Evolutionary conservation across 495 filamentous ascomycete species (phyloP), one percentile per base, ranked within the genome.

Genomic region (Talaromyces proteolyticus): DNA sequence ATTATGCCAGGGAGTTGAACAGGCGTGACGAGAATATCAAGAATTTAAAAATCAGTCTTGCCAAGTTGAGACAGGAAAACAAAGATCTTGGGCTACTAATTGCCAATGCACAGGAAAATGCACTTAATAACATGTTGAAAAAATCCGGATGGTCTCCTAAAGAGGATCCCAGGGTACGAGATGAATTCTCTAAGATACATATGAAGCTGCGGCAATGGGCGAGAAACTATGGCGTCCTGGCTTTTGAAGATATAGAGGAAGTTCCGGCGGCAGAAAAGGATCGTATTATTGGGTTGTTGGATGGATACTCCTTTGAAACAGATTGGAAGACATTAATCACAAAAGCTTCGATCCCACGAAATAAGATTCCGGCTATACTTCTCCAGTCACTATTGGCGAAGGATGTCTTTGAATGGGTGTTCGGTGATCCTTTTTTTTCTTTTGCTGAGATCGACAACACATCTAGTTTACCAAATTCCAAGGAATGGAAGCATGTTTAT

Each of bases 351-450:
- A n/a, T 43, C 10, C n/a, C 20, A 6, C 41, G 20, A 43, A 43
- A 43, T 6, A 6, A 19, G 20, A 2, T 43, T n/a, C 41, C 41
- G 20, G 20, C 12, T n/a, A 23, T 43, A 7, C 41, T 43, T 43
- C n/a, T 43, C 20, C 41, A 43, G 20, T n/a, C 41, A 22, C n/a
- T 43, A 14, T 19, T 43, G 41, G 41, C 41, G 20, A 43, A 43
- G 41, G 41, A 43, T 43, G 24, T 43, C 24, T 43, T 43, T 19
- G 41, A 43, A 2, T n/a, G 20, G 18, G n/a, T 43, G 12, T 43
- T 43, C 20, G 41, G n/a, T 4, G 20, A 43, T 21, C 41, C 41
- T 4, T 43, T 43, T 23, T 43, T 43, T 19, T 20, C 10, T 23
- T 43, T 43, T 3, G 24, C 22, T 43, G 41, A 23, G 41, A 22